Evolutionary conservation across 1,284 basidiomycete genomes (phyloP).

Genomic region (Amylostereum chailletii): DNA sequence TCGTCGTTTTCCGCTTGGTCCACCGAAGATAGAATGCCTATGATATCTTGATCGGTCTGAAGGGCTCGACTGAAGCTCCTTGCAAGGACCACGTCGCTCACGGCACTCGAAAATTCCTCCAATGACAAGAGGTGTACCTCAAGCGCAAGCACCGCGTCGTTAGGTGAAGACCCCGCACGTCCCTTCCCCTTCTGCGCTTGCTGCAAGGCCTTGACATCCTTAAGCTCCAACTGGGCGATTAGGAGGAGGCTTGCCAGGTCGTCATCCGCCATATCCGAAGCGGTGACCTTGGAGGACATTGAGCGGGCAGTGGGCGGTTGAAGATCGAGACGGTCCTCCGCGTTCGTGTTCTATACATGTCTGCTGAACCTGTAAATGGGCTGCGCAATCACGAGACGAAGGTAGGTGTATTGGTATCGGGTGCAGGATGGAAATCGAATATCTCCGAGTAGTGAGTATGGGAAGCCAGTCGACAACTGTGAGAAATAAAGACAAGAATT

Average conservation of each 20-base stretch:
- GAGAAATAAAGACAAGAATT: no score
- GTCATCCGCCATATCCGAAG: background rate
- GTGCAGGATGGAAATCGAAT: no score
- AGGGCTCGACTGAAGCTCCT: slow-evolving; percentile 1
- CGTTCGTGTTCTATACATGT: no score
- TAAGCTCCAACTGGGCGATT: background rate
- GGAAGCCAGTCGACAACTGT: no score
- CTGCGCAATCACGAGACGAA: no score
- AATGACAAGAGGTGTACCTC: background rate
- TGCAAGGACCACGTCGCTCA: background rate
- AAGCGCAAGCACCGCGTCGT: background rate
- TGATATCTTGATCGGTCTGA: background rate
- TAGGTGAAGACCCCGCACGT: background rate
- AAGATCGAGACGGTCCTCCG: no score
- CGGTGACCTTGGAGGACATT: background rate
- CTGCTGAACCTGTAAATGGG: no score
- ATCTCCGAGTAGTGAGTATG: no score
- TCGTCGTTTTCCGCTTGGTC: slow-evolving; percentile 2
- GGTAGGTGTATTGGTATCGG: no score
- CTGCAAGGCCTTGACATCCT: background rate
- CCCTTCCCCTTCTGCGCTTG: background rate
- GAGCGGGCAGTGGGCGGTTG: no score
- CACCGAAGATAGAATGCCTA: background rate
- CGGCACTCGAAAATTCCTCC: background rate
- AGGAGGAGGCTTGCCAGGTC: background rate